Evolutionary conservation across 495 filamentous ascomycete genomes (phyloP), one percentile per base, ranked within the genome.

Genomic region (Daldinia concentrica): DNA sequence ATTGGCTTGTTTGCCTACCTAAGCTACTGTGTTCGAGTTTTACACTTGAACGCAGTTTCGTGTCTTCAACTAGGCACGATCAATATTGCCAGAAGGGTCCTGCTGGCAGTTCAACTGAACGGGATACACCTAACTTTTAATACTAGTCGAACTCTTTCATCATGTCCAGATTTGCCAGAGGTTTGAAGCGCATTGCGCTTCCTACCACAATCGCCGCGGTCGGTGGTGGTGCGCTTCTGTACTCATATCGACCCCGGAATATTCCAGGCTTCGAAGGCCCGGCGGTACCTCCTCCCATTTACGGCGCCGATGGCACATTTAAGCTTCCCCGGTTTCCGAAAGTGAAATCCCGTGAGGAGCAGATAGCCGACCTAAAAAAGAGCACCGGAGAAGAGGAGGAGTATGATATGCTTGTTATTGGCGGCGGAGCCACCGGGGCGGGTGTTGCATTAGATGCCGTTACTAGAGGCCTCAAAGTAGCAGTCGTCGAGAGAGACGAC

Each of bases 371-470:
- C 54, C 76, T 91, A 60, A 85, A 85, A 74, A 81, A 81, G 76
- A 80, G 85, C 63, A 75, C 73, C 22, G 58, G 54, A 32, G 66
- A 76, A 17, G 81, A 82, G 6, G 81, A 83, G 36, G 82, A 85
- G 36, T 98, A 99, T 79, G 95, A 98, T 79, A 82, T 99, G 60
- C 79, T 98, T 52, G 85, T 99, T 36, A 96, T 98, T 77, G 95
- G 95, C 56, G 94, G 88, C 62, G 95, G 95, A 62, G 95, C 95
- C 30, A 99, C 95, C 4, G 95, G 95, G 6, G 87, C 92, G 34
- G 95, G 95, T 43, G 93, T 98, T 74, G 95, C 95, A 9, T 84
- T 99, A 19, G 95, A 99, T 84, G 95, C 95, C 14, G 95, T 90
- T 32, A 97, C 94, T 1, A 86, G 95, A 79, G 95, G 95, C 6